Base-by-base conservation (phyloP, 257 asterid species). In the Solanum corneliomulleri region DNA sequence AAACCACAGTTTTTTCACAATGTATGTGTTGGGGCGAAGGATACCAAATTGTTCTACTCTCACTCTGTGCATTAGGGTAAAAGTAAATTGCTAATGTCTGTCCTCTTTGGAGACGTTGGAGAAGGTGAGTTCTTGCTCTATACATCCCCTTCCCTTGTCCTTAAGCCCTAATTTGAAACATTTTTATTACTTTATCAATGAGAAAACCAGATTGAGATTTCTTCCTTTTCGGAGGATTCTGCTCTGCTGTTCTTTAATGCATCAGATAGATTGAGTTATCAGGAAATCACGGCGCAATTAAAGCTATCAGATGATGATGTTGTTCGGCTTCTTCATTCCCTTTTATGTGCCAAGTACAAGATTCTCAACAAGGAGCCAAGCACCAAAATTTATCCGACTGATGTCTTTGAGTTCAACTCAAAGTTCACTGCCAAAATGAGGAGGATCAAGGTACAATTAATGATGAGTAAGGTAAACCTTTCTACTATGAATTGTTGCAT, bases 351-450 rank as follows among this genome's bases (percentile, higher is more conserved):
- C 20, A 97, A 92, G 91, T 94, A 97, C 86, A 97, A 93, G 92
- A 97, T 97, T 88, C 94, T 97, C 88, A 91, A 29, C 87, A 96
- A 97, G 94, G 99, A 97, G 91, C 99, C 99, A 9, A 94, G 86
- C 91, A 94, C 98, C 80, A 96, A 93, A 90, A 92, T 96, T 83
- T 92, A 97, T 87, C 93, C 94, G 6, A 91, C 97, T 9, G 99
- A 97, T 86, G 92, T 91, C 88, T 97, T 97, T 88, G 99, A 94
- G 86, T 97, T 96, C 85, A 97, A 96, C 90, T 92, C 97, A 5
- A 96, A 96, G 91, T 97, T 97, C 92, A 95, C 97, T 0, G 99
- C 96, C 91, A 97, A 94, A 89, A 93, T 97, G 99, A 92, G 98
- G 89, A 93, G 99, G 90, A 96, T 96, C 91, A 97, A 94, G 98